Base-by-base conservation (phyloP, 352 stramenopile genomes). In the Elongisporangium prolatum region DNA sequence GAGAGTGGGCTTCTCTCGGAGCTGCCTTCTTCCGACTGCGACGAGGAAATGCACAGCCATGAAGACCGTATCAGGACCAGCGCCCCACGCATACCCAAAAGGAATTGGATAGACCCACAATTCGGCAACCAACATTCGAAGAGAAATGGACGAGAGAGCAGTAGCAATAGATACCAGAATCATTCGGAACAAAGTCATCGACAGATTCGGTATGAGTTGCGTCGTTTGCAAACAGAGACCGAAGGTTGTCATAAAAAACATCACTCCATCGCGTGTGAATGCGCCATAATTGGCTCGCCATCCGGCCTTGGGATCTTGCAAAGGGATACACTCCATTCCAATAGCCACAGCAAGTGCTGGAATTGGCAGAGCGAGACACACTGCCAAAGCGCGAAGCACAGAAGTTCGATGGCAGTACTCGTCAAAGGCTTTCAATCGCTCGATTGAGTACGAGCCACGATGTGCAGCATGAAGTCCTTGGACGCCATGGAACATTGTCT, bases 221-320 rank as follows among this genome's bases (percentile, higher is more conserved):
- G 37, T 63, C 20, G 52, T 52, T 9, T 40, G 28, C 5, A 40
- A 5, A 9, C 28, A 40, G 1, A 38, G 44, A 11, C 60, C 55
- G 22, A 69, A 57, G 1, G 50, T 47, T 7, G 64, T 50, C 2
- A 65, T 40, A 3, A 63, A 24, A 0, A n/a, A 61, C 1, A 60
- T 65, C n/a, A 65, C 24, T 17, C 57, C 61, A 4, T 62, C 25
- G 14, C 64, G 60, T 13, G 68, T 51, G 57, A 59, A 79, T 22
- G 70, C 58, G 3, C 49, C 48, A 50, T 64, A 67, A 49, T 77
- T 77, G 0, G 51, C 58, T 54, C 54, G 40, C 58, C 59, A 72
- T 2, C 68, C 57, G 4, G 58, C 57, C 14, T 13, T 40, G 1
- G 28, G 28, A 9, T 40, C 5, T 20, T 56, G 51, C 3, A 59